Percentiles rank a stretch among this genome's conserved stretches.
Conservation (phyloP, 768 basidiomycete species). For the Mycena venus region DNA sequence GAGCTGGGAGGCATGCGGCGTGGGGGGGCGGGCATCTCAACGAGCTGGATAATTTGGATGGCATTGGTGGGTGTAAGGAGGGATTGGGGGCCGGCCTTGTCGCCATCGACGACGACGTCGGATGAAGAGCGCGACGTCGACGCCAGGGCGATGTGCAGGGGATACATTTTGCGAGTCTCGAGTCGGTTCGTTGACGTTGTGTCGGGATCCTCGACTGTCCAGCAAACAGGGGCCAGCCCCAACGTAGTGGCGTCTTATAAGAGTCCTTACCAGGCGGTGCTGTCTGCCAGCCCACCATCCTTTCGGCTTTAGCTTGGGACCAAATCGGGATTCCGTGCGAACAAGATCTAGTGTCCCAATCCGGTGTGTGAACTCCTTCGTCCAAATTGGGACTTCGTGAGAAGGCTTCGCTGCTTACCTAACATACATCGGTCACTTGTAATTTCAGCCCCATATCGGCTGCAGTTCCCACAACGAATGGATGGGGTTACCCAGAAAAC, state of each 20-base stretch:
- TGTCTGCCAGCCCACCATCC: background rate
- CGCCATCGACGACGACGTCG: constrained; percentile 38
- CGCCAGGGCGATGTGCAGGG: constrained; percentile 43
- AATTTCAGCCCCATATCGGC: background rate
- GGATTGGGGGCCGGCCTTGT: constrained; percentile 54
- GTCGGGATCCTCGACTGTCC: constrained; percentile 6
- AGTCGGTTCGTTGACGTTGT: constrained; percentile 18
- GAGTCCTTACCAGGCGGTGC: constrained; percentile 5
- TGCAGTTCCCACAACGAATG: background rate
- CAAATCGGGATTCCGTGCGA: constrained; percentile 9
- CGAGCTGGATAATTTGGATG: constrained; percentile 80
- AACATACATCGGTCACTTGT: background rate
- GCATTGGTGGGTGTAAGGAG: constrained; percentile 60
- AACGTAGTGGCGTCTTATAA: background rate
- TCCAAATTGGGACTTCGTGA: constrained; percentile 17
- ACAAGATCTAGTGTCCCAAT: constrained; percentile 9
- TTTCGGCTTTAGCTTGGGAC: background rate
- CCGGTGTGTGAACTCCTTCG: constrained; percentile 18
- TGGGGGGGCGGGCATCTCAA: constrained; percentile 70
- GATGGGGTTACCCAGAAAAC: constrained; percentile 13
- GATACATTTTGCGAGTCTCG: constrained; percentile 32
- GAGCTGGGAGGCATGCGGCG: constrained; percentile 54
- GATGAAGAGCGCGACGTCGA: constrained; percentile 39
- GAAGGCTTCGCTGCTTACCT: background rate
- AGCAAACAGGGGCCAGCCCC: constrained; percentile 14